These are phyloP conservation scores for Euphrasia arctica DNA, from an alignment of 305 asterid genomes.

Conservation along the genomic window DNA sequence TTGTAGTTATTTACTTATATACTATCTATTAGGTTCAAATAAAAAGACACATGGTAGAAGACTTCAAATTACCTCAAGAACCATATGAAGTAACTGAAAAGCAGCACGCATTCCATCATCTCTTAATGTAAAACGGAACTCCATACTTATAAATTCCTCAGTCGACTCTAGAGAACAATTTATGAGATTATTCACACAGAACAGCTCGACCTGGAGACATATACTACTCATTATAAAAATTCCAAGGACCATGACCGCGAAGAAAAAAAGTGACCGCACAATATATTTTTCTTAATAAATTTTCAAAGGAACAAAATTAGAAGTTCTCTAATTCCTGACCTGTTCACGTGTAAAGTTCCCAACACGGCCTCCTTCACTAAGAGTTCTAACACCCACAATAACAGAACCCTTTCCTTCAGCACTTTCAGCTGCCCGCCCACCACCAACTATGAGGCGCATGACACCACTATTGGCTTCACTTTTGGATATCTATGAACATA, in stretches of 20 bases:
- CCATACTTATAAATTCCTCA: conserved; percentile 99
- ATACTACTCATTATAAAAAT: conserved; percentile 22
- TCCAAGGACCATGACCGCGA: conserved; percentile 18
- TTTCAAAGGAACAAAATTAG: conserved; percentile 1
- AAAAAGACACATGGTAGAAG: conserved; percentile 17
- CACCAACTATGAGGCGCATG: conserved; percentile 99
- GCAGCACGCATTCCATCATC: conserved; percentile 99
- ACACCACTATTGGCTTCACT: conserved; percentile 96
- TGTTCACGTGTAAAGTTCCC: conserved; percentile 95
- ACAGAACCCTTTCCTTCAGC: conserved; percentile 82
- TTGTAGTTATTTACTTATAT: background rate
- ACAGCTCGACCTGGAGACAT: conserved; percentile 83
- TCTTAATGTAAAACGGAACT: conserved; percentile 91
- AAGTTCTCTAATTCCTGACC: conserved; percentile 44
- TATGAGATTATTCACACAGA: conserved; percentile 96
- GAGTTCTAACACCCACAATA: conserved; percentile 96
- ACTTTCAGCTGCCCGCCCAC: conserved; percentile 97
- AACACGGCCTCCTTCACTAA: conserved; percentile 98
- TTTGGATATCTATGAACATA: conserved; percentile 61
- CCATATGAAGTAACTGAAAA: conserved; percentile 99
- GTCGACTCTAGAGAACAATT: conserved; percentile 99
- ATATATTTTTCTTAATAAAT: conserved; percentile 5
- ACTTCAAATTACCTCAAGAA: conserved; percentile 73
- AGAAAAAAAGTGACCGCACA: conserved; percentile 10
- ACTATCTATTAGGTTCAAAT: conserved; percentile 5